Evolutionary conservation across 805 yeast species (phyloP), one percentile per base, ranked within the genome.

Genomic region (Yarrowia sp.): DNA sequence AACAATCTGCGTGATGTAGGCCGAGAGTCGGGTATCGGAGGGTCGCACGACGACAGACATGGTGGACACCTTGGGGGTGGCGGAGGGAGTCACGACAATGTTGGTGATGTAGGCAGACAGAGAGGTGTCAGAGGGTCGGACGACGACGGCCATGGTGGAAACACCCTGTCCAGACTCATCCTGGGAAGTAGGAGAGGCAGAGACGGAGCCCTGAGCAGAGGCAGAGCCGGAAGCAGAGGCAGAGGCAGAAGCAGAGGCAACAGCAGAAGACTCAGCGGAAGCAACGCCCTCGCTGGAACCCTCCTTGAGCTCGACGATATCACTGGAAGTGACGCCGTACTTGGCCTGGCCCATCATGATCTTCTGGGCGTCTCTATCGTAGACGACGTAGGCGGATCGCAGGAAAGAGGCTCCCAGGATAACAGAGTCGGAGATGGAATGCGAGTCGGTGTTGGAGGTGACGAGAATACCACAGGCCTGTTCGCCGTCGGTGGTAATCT

Each of bases 341-440:
- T 68, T 68, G 22, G 81, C 82, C 70, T 79, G 84, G 9, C 87
- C 90, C 66, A 88, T 69, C 1, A 87, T 84, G 33, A 86, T 77
- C 69, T 81, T 77, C 57, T 74, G 74, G 68, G 80, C 81, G 41
- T 86, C 90, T 63, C 87, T 76, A 71, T 88, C 88, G 74, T 82
- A 85, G 13, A 87, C 90, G 18, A 84, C 80, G 72, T 88, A 88
- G 7, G 86, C 87, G 44, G 82, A 79, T 65, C 88, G 79, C 67
- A 88, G 76, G 71, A 88, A 81, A 60, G 81, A 79, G 71, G 86
- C 90, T 17, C 92, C 93, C 41, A 88, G 47, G 13, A 58, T 36
- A n/a, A 43, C 50, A n/a, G 61, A 55, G 43, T 55, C 38, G 17
- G 61, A 39, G 13, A 55, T 55, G 33, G 61, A 35, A 15, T 41